Base-by-base conservation (phyloP, 2,329 filamentous ascomycete genomes). In the Paraphoma sp. region DNA sequence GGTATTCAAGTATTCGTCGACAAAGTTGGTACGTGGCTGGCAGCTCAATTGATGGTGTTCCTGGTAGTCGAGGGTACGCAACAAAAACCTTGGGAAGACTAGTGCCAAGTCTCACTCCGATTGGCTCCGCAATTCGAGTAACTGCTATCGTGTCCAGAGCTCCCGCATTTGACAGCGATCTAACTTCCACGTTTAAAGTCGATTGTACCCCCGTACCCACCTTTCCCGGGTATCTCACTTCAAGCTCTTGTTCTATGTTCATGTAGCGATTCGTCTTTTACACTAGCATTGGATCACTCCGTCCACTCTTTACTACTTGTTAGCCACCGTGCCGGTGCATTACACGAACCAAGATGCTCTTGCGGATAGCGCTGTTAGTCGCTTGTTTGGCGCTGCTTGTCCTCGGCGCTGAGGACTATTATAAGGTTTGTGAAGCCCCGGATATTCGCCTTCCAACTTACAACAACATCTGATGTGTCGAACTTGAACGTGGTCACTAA, bases 361-460 rank as follows among this genome's bases (percentile, higher is more conserved):
- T 80, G 63, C 73, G 80, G 63, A 73, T 78, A 64, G 70, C 73
- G 38, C 66, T 82, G 51, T 65, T 80, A 23, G 64, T 82, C 52
- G 70, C 79, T 44, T 77, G 73, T 58, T 63, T 84, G 48, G 67
- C 80, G 36, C 72, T 80, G 17, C 67, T 83, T 16, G 79, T 76
- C 28, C 67, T 81, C 50, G 78, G 77, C 33, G 81, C 81, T 40
- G 80, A 93, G 71, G 91, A 95, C 75, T 94, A 88, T 73, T 95
- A 95, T 79, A 92, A 93, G 78, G 89, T 90, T 76, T 51, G 73
- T 50, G 9, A 43, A 57, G 40, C 14, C n/a, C 40, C 40, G 10
- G 3, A 9, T 17, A n/a, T n/a, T 43, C 17, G 49, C 41, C 47
- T 31, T 40, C 14, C 6, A 42, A 45, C 28, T 46, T 16, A 29